Base-by-base conservation (phyloP, 306 rosid genomes). In the Pyrus betulifolia region DNA sequence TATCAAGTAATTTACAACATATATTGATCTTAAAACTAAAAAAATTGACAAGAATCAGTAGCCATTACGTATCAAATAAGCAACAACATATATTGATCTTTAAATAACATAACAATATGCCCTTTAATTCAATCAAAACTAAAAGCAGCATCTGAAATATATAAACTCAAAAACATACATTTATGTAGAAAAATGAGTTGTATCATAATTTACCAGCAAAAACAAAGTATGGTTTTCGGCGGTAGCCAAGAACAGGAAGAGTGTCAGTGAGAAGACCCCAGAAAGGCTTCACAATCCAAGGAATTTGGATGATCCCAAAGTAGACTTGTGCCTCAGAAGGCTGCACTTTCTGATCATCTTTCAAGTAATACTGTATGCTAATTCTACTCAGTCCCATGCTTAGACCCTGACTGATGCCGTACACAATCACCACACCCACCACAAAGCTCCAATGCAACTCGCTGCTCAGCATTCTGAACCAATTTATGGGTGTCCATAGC, bases 381-480 rank as follows among this genome's bases (percentile, higher is more conserved):
- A 77, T 38, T 67, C 64, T 77, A 67, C 74, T 72, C 62, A 72
- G 58, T 4, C 85, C 85, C 58, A 63, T 25, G 68, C 75, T 76
- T 74, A 76, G 27, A 45, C 85, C 85, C 64, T 81, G 85, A 52
- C 82, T 82, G 75, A 72, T 61, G 33, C 82, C 85, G 60, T 82
- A 82, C 15, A 82, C 75, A 14, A 77, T 58, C 3, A 77, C 66
- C 59, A 82, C 82, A 25, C 81, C 78, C 72, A 60, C 31, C 58
- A 82, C 82, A 72, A 82, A 82, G 68, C 75, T 82, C 85, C 75
- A 82, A 23, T 77, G 81, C 67, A 82, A 77, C 59, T 76, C 78
- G 10, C 67, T 51, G 21, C 75, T 58, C 45, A 82, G 79, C 81
- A 77, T 82, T 40, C 51, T 82, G 12, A 82, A 68, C 85, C 85